Evolutionary conservation across 2,329 filamentous ascomycete species (phyloP), one percentile per base, ranked within the genome.

Genomic region (Claviceps arundinis): DNA sequence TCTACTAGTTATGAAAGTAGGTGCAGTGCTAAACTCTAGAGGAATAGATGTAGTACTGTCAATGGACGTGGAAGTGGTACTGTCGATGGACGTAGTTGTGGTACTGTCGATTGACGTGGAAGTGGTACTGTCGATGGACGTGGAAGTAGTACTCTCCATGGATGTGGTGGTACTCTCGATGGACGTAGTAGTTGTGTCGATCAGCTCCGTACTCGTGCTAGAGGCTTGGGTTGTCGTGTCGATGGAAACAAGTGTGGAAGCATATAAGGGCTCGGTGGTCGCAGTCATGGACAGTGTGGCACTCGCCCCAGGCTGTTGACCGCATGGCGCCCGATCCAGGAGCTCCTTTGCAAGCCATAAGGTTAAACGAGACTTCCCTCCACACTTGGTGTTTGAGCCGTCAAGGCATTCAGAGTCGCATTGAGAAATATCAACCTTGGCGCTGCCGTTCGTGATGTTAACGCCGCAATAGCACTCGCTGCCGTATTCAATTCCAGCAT

Each of bases 391-490:
- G 42, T 48, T 56, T 1, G 56, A 47, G 56, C 79, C 67, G 19
- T 78, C 80, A 11, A 66, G 69, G 64, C 80, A 83, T 40, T 72
- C 62, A 59, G 73, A 71, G 55, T 69, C 67, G 63, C 80, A 83
- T 42, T 73, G 61, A 14, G 57, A 56, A 22, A 59, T 54, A 48
- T 66, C 61, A 11, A 67, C 69, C 37, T 65, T 59, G 37, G 54
- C 54, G 5, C 70, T 73, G 52, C 67, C 65, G 56, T 74, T 74
- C 40, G 75, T 77, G 37, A 81, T 66, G 30, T 80, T 70, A 41
- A 73, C 73, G 45, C 74, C 74, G 57, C 75, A 77, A 60, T 68
- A 76, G 57, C 73, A 77, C 57, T 75, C 70, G 26, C 65, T 66
- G 67, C 50, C 43, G 16, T 41, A 75, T 62, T 77, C 72, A 9